phyloP scores from a whole-genome alignment of 1,284 basidiomycete species.

The Ceratobasidium papillatum region DNA sequence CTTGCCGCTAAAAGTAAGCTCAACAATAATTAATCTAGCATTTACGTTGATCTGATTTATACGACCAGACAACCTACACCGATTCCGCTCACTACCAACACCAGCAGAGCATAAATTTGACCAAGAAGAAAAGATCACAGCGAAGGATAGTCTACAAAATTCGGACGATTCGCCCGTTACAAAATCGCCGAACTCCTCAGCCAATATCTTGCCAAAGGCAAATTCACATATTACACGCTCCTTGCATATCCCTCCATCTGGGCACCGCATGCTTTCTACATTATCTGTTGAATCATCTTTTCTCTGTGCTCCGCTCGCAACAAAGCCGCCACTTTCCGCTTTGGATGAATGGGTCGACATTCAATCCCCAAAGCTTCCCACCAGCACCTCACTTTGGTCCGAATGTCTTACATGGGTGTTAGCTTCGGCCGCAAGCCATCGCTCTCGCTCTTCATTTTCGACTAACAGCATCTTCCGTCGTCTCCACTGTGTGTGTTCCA shows the following conservation, averaged over 20 bases:
- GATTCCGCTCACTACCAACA: conserved; percentile 11
- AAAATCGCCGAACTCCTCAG: not conserved
- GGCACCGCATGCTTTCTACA: conserved; percentile 31
- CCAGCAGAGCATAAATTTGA: not conserved
- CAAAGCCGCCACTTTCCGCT: not conserved
- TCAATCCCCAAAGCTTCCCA: not conserved
- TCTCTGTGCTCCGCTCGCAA: not conserved
- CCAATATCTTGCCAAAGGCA: not conserved
- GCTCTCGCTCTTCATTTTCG: not conserved
- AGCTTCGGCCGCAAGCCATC: not conserved
- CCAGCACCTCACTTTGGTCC: not conserved
- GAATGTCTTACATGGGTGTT: conserved; percentile 15
- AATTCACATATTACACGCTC: conserved; percentile 1
- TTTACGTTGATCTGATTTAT: not conserved
- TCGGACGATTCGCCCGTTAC: not conserved
- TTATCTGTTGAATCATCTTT: not conserved
- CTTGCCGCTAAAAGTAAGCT: conserved; percentile 30
- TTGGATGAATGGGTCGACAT: not conserved
- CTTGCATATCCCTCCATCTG: not conserved
- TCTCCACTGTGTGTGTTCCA: conserved; percentile 20
- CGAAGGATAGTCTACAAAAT: not conserved
- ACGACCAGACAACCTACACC: conserved; percentile 22
- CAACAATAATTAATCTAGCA: not conserved
- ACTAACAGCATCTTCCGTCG: not conserved
- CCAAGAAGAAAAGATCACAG: not conserved